Evolutionary conservation across 352 stramenopile genomes (phyloP), one percentile per base, ranked within the genome.

Genomic region (Phytophthora gonapodyides): DNA sequence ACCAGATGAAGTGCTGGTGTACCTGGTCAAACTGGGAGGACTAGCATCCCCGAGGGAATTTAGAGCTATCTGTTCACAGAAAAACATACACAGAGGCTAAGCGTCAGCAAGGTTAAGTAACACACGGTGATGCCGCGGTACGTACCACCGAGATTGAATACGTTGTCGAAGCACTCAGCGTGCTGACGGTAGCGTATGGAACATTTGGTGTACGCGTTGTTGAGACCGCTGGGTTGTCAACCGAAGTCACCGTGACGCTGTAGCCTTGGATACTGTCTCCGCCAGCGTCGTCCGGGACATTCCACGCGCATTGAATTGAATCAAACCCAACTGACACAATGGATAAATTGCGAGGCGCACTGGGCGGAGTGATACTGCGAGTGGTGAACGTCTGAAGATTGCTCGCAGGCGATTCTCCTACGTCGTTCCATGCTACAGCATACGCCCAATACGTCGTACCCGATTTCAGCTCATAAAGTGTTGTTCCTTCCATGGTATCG

Each of bases 141-240:
- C 75, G 67, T 69, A 86, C 80, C 41, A 89, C 58, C 4, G 37
- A 64, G 27, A 89, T 67, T 0, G 66, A 75, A 49, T 86, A 89
- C 5, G 55, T 10, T 0, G 63, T 75, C 0, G 64, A 69, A 13
- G 51, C 30, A 7, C 33, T 45, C 17, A 76, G 46, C 4, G 24
- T 38, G 2, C 41, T 59, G 9, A 73, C 33, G 24, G 31, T 30
- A 31, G 38, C n/a, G 10, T 19, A 48, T 3, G 27, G 45, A 5
- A 47, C 5, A 4, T 17, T 11, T 11, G 37, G 12, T 30, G 37
- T 44, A 21, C 57, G 44, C 7, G 11, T 36, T 15, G 41, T 17
- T 5, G 47, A 42, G n/a, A 35, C 21, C 16, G 51, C 15, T 17
- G 38, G 24, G 3, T 79, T 46, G n/a, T 65, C 12, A 2, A 52